Base-by-base conservation (phyloP, 208 protist genomes). In the Blastocrithidia nonstop region DNA sequence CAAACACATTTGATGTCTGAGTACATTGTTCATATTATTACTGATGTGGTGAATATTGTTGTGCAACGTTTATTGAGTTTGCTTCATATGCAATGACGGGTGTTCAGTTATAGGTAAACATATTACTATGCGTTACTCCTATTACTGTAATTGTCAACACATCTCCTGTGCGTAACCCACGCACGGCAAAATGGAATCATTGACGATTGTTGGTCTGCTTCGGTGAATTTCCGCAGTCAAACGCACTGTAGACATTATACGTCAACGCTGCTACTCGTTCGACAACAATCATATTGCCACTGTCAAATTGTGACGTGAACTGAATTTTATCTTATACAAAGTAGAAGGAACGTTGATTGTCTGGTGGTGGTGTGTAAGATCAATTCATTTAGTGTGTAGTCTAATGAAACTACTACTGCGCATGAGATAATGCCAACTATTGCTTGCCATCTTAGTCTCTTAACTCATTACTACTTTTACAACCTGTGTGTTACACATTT, bases 131-230 rank as follows among this genome's bases (percentile, higher is more conserved):
- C 65, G 76, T 84, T 61, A 95, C 69, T 15, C 78, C 84, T 3
- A 87, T 55, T 29, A 95, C 62, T 15, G 55, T 78, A 41, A 93
- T 50, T 17, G 35, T 58, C 20, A 95, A 49, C 6, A 63, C 44
- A 20, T 26, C 45, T 13, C 80, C 82, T 27, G 72, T 77, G 16
- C 22, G 33, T 32, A 65, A 79, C 8, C 85, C 85, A 11, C 70
- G 74, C 24, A 95, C 69, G 13, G 77, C 71, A 59, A 95, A 95
- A 62, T 95, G 79, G 54, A 94, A 94, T 85, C 88, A 95, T 51
- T 93, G 80, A 7, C 85, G 69, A 50, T 88, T 88, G 52, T 88
- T 85, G 16, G 76, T 92, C 65, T 93, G 83, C 16, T 56, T 52
- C 13, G 67, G 54, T 1, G 71, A 40, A 51, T 89, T 91, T 47